A percentile compares a stretch with the other conserved stretches of the same genome.
Evolutionary conservation across 371 early-diverging fungal species (phyloP).

Genomic region (Rhizomucor pusillus): DNA sequence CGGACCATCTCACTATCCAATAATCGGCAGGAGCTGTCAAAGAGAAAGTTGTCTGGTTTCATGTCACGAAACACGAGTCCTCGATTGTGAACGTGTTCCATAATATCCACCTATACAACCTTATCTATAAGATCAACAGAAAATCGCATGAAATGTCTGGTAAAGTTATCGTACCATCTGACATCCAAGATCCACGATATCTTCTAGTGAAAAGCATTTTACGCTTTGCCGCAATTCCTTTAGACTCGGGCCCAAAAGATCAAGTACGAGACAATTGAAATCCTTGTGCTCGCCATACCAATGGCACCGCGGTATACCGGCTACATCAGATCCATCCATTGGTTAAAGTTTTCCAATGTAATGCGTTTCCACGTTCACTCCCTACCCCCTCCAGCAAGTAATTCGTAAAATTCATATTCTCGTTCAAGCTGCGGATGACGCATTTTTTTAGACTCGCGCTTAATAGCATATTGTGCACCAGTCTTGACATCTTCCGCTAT

Average conservation of each 20-base stretch:
- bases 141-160: not conserved
- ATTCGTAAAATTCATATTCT: slow-evolving; percentile 49
- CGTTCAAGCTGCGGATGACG: slow-evolving; percentile 49
- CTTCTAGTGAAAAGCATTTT: slow-evolving; percentile 41
- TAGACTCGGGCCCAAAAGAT: slow-evolving; percentile 93
- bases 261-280: slow-evolving; percentile 92
- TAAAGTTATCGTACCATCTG: slow-evolving; percentile 49
- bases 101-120: slow-evolving; percentile 78
- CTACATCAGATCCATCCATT: slow-evolving; percentile 33
- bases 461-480: slow-evolving; percentile 52
- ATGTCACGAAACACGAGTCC: slow-evolving; percentile 59
- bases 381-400: slow-evolving; percentile 55
- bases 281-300: slow-evolving; percentile 93
- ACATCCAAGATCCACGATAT: slow-evolving; percentile 51
- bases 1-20: slow-evolving; percentile 21
- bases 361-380: no score
- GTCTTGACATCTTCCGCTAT: slow-evolving; percentile 47
- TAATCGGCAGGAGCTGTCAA: slow-evolving; percentile 32
- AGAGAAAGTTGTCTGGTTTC: slow-evolving; percentile 98
- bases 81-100: slow-evolving; percentile 87
- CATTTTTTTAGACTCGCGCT: slow-evolving; percentile 44
- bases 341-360: no score
- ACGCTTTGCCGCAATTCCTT: slow-evolving; percentile 77
- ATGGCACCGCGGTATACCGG: slow-evolving; percentile 82
- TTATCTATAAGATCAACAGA: not conserved